Evolutionary conservation across 805 yeast species (phyloP), one percentile per base, ranked within the genome.

Genomic region (Phaffomyces antillensis): DNA sequence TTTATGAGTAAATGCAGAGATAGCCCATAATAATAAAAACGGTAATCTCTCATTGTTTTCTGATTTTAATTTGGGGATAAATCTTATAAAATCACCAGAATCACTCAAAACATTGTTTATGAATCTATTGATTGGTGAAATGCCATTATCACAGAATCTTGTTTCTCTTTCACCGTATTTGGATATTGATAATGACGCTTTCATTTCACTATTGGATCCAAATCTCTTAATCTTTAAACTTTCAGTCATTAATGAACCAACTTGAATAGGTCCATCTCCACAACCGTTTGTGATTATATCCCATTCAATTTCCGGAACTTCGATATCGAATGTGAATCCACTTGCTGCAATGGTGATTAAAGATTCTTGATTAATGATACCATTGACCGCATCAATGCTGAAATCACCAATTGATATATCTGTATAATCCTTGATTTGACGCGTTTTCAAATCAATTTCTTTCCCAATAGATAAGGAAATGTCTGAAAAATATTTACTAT

Each of bases 111-210:
- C 32, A 12, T 32, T 39, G n/a, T 44, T 47, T 1, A 42, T 36
- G 6, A 52, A 33, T n/a, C 34, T 38, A 37, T 55, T 55, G 18
- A 55, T 18, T 13, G 60, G 54, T 8, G 60, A 52, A 4, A 52
- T 11, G 1, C 58, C 60, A 54, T 49, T 49, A 3, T 11, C 13
- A 23, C 60, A 55, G 13, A 34, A 34, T 17, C 25, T 46, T 13
- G 41, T 39, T 4, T 47, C 18, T 10, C 28, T 26, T 26, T 26
- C 28, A 26, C 28, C 28, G 9, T 26, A 26, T 26, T 26, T 26
- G 12, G 28, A 26, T 4, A 26, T 26, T 26, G 28, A 26, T 26
- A 26, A 11, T 10, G 12, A 10, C 9, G 28, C 10, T 26, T 26
- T 26, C 4, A 26, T 11, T 26, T 26, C 28, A 26, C 12, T 26